Base-by-base conservation (phyloP, 768 basidiomycete genomes). In the Calocybe cyanea region DNA sequence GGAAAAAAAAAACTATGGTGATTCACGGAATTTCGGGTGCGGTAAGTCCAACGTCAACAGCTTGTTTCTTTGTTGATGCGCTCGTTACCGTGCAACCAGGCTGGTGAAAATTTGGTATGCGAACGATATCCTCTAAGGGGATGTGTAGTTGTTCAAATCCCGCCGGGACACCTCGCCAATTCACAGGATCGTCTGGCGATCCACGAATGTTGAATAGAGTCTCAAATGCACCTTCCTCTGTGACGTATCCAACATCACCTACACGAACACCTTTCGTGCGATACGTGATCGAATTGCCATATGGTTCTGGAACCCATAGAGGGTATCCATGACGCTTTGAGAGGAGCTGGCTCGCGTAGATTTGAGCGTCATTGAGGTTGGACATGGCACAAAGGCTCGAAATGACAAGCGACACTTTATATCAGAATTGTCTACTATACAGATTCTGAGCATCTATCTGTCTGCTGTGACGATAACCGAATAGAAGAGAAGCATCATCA, bases 231-330 rank as follows among this genome's bases (percentile, higher is more conserved):
- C 59, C 56, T 10, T 59, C 57, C 13, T 46, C 45, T 14, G 56
- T 59, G 32, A 59, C 46, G 38, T 56, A 44, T 24, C 54, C 53
- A 7, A 59, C 55, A 41, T 60, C 56, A 30, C 59, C 59, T 17
- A 61, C 49, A 35, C 52, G 41, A 21, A 61, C 52, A 18, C 58
- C 56, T 38, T 51, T 50, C 19, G 46, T 46, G 37, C 53, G 51
- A 48, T 61, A 57, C 9, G 42, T 35, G 3, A 45, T 42, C n/a
- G 57, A 55, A 24, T 48, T 55, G 17, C 44, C 52, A 18, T 57
- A 57, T 14, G 59, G 60, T 37, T 67, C 62, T 25, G 67, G 67
- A 6, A 57, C 54, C 62, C 62, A 65, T 30, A 65, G 36, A 2
- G 62, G 67, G 45, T 65, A 63, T 2, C 65, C 65, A 5, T 61